Percentiles rank a stretch among this genome's conserved stretches.
phyloP scores from a whole-genome alignment of 805 yeast genomes.

The Candida easanensis region DNA sequence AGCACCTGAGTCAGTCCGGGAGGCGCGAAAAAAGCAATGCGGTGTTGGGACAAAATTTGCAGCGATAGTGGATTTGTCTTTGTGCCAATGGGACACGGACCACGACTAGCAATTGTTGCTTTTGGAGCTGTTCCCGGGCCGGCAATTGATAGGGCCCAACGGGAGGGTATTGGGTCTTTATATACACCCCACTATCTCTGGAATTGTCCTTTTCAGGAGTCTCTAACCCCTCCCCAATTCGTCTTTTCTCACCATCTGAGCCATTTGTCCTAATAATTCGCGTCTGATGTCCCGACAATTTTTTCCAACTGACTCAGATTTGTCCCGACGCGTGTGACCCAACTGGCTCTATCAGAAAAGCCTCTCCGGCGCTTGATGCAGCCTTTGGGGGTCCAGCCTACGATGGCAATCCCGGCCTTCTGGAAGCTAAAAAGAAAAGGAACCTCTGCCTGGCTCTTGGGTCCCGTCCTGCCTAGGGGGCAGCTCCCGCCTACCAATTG shows the following conservation, averaged over 20 bases:
- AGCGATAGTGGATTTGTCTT: slow-evolving; percentile 1
- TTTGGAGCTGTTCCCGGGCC: no score
- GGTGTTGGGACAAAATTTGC: slow-evolving; percentile 8
- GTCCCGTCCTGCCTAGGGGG: background rate
- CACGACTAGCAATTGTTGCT: no score
- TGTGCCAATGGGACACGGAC: slow-evolving; percentile 2
- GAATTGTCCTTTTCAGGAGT: background rate
- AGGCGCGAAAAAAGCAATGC: slow-evolving; percentile 4
- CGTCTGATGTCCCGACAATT: slow-evolving; percentile 8
- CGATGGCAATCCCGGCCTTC: no score
- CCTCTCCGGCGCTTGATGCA: background rate
- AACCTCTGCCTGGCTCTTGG: background rate
- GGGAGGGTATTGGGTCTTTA: no score
- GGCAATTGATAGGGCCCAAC: no score
- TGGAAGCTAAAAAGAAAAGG: no score
- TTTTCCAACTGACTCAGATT: slow-evolving; percentile 14
- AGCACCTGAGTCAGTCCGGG: slow-evolving; percentile 10
- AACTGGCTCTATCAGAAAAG: slow-evolving; percentile 2
- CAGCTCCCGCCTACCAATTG: background rate
- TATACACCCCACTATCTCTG: no score
- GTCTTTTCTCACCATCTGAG: background rate
- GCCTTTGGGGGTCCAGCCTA: background rate
- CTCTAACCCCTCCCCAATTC: background rate
- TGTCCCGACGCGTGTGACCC: slow-evolving; percentile 9
- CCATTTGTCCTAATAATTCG: background rate